These are phyloP conservation scores for Trypanosoma caninum DNA, from an alignment of 208 protist genomes.

Conservation along the genomic window DNA sequence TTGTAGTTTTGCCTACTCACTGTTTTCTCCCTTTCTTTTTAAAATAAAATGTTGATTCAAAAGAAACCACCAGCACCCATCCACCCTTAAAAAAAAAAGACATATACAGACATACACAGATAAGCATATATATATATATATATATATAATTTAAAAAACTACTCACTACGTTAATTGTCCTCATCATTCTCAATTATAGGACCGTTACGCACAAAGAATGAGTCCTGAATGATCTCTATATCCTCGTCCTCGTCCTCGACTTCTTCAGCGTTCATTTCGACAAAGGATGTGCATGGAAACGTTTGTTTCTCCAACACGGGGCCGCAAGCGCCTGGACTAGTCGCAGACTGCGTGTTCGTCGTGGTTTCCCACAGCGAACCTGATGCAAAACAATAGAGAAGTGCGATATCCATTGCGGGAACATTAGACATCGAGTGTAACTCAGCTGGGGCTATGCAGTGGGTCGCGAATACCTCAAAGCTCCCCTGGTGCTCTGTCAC, in stretches of 20 bases:
- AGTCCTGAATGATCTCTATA: conserved; percentile 75
- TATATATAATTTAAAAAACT: not conserved
- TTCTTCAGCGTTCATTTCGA: not conserved
- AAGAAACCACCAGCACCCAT: no score
- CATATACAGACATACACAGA: no score
- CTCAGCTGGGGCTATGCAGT: conserved; percentile 59
- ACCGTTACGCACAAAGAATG: conserved; percentile 75
- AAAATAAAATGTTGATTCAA: not conserved
- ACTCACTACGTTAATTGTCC: conserved; percentile 5
- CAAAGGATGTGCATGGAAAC: not conserved
- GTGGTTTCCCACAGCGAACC: conserved; percentile 29
- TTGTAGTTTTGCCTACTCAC: not conserved
- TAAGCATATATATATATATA: conserved; percentile 6
- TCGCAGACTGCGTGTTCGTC: not conserved
- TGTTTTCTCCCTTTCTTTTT: not conserved
- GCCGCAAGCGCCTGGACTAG: not conserved
- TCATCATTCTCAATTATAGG: conserved; percentile 86
- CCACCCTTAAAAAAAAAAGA: no score
- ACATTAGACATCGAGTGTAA: conserved; percentile 30
- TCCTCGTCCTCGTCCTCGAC: conserved; percentile 74
- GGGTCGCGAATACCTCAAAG: conserved; percentile 58
- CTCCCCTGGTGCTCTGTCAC: conserved; percentile 82
- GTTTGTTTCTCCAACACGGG: not conserved
- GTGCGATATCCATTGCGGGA: conserved; percentile 58
- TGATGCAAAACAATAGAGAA: conserved; percentile 58